Evolutionary conservation across 768 basidiomycete genomes (phyloP), one percentile per base, ranked within the genome.

Genomic region (Aureoboletus auriporus): DNA sequence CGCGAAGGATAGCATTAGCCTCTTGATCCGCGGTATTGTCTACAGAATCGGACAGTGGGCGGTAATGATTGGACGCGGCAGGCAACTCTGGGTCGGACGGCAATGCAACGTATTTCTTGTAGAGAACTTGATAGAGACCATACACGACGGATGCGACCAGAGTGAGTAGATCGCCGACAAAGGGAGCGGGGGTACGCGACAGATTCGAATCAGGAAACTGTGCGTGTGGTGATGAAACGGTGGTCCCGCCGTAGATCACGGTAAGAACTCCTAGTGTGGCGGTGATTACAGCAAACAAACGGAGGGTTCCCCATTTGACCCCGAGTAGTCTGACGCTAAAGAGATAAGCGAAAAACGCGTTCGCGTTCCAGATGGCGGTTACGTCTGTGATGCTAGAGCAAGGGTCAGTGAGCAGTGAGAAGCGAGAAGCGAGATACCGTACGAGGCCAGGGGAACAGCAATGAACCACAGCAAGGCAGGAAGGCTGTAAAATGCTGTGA

Each of bases 301-400:
- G 83, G 39, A 78, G 71, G 13, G 75, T 54, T 52, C 87, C 78
- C 86, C 85, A 84, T 55, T 74, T 71, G 23, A 80, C 69, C 17
- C 76, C 70, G 51, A 84, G 82, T 3, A 92, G 57, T 56, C 79
- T 79, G 51, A 93, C 81, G n/a, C 84, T 79, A 63, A 97, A 79
- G 26, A 92, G 63, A 62, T 97, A 98, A 6, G 89, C 88, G 66
- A 92, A 93, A 71, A 97, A 93, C 1, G 89, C 86, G 58, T 88
- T 89, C 8, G 87, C 84, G 62, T 95, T 94, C 83, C 89, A 92
- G 26, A 93, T 80, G 16, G 82, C 82, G 71, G 91, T 94, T 26
- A 93, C 81, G 67, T 93, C 90, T 55, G 83, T 86, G 26, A 92
- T 74, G 20, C 92, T 91, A 52, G 26, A 48, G 44, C 42, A 49